These are phyloP conservation scores for Kewa caespitosa DNA, from an alignment of 179 eudicot genomes.

Conservation along the genomic window DNA sequence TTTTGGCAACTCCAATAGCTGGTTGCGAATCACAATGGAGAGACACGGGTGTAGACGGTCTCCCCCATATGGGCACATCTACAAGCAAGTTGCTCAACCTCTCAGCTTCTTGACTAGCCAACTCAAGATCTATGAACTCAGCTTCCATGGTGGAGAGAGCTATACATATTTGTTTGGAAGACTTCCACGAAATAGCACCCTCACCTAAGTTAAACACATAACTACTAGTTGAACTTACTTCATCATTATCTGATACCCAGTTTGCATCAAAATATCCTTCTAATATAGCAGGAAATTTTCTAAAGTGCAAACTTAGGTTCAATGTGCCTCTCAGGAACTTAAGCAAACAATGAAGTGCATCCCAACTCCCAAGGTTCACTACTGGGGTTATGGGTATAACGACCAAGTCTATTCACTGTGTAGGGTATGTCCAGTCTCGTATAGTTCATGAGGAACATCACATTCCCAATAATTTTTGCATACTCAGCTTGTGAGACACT, in stretches of 20 bases:
- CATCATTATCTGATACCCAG: no score
- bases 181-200: constrained; percentile 17
- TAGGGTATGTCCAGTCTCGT: constrained; percentile 18
- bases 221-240: constrained; percentile 18
- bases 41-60: not conserved
- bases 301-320: constrained; percentile 12
- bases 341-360: not conserved
- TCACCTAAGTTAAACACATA: constrained; percentile 23
- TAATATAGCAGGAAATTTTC: constrained; percentile 8
- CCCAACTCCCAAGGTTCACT: not conserved
- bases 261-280: constrained; percentile 28
- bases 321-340: no score
- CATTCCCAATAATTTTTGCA: no score
- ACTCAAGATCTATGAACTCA: constrained; percentile 13
- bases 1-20: constrained; percentile 1
- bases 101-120: constrained; percentile 12
- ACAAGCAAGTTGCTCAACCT: not conserved
- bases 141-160: constrained; percentile 22
- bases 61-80: constrained; percentile 6
- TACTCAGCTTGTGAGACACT: constrained; percentile 10
- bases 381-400: constrained; percentile 19
- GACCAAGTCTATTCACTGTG: constrained; percentile 9
- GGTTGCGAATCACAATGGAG: not conserved
- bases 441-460: constrained; percentile 15
- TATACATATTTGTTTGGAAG: constrained; percentile 6